Percentiles rank a stretch among this genome's conserved stretches.
These are phyloP conservation scores for Erodium chrysanthum DNA, from an alignment of 441 rosid genomes.

Conservation along the genomic window DNA sequence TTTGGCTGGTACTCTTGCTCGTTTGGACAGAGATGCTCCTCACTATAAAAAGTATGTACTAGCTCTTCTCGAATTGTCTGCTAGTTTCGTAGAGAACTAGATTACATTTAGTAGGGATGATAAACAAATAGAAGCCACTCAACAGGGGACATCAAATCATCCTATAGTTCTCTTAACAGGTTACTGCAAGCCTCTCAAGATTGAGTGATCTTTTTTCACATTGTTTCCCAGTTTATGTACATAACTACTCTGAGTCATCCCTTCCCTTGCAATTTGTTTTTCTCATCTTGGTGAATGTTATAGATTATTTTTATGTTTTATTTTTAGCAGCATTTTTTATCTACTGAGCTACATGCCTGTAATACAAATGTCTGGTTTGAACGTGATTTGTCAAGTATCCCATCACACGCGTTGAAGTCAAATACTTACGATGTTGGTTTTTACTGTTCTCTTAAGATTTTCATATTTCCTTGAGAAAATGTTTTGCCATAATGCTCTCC, in stretches of 20 bases:
- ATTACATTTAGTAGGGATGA: neutral
- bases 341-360: neutral
- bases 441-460: neutral
- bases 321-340: neutral
- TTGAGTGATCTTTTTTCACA: neutral
- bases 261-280: neutral
- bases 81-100: neutral
- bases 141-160: neutral
- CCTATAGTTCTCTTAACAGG: neutral
- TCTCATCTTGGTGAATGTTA: neutral
- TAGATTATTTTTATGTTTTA: neutral
- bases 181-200: neutral
- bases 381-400: neutral
- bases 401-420: neutral
- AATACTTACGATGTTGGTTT: neutral
- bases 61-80: slow-evolving; percentile 7
- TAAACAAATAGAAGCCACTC: neutral
- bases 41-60: slow-evolving; percentile 60
- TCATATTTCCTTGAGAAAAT: neutral
- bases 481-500: neutral
- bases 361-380: neutral
- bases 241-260: neutral
- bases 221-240: neutral
- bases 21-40: slow-evolving; percentile 96
- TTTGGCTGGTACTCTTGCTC: slow-evolving; percentile 92